These are phyloP conservation scores for Yarrowia sp. DNA, from an alignment of 805 yeast species.

Conservation along the genomic window DNA sequence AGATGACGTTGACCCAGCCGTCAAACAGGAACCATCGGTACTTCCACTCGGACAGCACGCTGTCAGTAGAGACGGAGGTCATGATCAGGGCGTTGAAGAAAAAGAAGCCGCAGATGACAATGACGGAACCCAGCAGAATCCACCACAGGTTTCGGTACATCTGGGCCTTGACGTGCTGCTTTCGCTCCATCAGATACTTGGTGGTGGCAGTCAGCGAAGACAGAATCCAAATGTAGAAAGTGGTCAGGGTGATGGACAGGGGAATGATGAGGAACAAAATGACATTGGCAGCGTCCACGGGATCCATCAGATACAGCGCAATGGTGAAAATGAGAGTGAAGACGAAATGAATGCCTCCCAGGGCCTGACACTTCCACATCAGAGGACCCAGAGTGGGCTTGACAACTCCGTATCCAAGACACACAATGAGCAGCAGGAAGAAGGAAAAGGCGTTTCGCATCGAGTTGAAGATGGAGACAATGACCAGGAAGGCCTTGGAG, in stretches of 20 bases:
- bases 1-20: constrained; percentile 92
- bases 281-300: constrained; percentile 43
- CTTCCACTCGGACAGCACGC: constrained; percentile 88
- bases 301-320: constrained; percentile 52
- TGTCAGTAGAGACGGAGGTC: constrained; percentile 70
- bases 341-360: constrained; percentile 55
- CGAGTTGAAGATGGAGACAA: constrained; percentile 75
- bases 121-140: constrained; percentile 66
- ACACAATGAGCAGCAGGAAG: constrained; percentile 77
- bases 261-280: constrained; percentile 67
- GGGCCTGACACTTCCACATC: constrained; percentile 67
- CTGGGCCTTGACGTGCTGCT: constrained; percentile 84
- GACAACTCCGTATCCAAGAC: constrained; percentile 94
- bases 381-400: constrained; percentile 75
- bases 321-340: constrained; percentile 54
- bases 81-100: constrained; percentile 65
- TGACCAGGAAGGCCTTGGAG: constrained; percentile 68
- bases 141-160: constrained; percentile 79
- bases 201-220: constrained; percentile 73
- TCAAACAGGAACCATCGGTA: constrained; percentile 81
- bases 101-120: constrained; percentile 62
- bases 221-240: constrained; percentile 72
- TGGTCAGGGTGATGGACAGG: constrained; percentile 60
- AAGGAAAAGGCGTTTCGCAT: constrained; percentile 82
- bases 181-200: constrained; percentile 68